A percentile compares a stretch with the other conserved stretches of the same genome.
Evolutionary conservation across 1,139 yeast species (phyloP).

Genomic region (Wickerhamomyces sp.): DNA sequence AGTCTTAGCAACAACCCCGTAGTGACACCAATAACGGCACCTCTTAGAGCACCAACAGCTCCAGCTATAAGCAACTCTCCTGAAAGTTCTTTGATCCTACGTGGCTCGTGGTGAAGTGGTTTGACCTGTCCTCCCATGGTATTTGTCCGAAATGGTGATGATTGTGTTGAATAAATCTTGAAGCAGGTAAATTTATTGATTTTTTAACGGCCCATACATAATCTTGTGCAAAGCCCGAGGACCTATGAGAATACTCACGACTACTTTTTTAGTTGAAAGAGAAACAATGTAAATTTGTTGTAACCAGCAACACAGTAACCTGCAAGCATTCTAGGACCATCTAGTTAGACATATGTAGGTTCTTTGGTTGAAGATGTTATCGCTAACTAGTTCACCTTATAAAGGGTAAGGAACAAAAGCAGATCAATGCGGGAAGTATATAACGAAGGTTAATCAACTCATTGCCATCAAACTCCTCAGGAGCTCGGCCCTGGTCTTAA

Average conservation of each 20-base stretch:
- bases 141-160: background rate
- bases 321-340: too few species aligned
- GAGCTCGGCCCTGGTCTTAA: too few species aligned
- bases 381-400: too few species aligned
- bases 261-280: background rate
- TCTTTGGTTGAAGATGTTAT: too few species aligned
- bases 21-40: constrained; percentile 30
- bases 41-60: constrained; percentile 33
- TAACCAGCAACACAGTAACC: background rate
- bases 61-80: constrained; percentile 30
- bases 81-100: constrained; percentile 27
- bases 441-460: too few species aligned
- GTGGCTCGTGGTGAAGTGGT: constrained; percentile 31
- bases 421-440: too few species aligned
- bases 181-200: too few species aligned
- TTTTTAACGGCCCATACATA: background rate
- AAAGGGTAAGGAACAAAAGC: too few species aligned
- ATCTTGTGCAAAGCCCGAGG: background rate
- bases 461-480: too few species aligned
- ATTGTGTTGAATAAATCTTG: too few species aligned
- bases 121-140: constrained; percentile 14
- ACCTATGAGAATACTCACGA: background rate
- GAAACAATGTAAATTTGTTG: background rate
- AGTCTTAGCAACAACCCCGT: constrained; percentile 28
- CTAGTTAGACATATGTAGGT: too few species aligned